Base-by-base conservation (phyloP, 108 stramenopile species). In the Bacterosira constricta region DNA sequence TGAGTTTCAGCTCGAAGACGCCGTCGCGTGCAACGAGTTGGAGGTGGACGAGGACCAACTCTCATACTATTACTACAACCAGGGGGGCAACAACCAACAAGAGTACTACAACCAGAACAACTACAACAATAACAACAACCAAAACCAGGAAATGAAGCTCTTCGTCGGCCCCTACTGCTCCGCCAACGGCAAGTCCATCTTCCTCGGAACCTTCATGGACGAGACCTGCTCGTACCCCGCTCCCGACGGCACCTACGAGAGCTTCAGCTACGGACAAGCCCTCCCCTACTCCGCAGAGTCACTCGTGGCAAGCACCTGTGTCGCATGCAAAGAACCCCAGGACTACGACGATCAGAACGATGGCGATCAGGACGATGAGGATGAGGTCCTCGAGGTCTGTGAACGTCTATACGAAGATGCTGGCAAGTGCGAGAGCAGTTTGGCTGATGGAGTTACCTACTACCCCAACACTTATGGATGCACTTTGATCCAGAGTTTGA, bases 141-240 rank as follows among this genome's bases (percentile, higher is more conserved):
- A 65, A 50, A 38, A 52, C 42, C 25, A 63, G 25, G 69, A 81
- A 29, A 69, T 81, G 42, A 71, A 68, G 34, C 86, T 89, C 80
- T 89, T 57, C 70, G 73, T 90, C 34, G 93, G 93, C 55, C 84
- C 90, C 46, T 80, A 83, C 75, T 95, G 93, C 76, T 73, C 87
- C 54, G 10, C 36, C 45, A 76, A 95, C 44, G 88, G 89, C 11
- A 75, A 81, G 56, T 81, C 64, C 51, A 89, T 95, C 80, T 59
- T 86, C 77, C 68, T 92, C 31, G 91, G 85, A 45, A 74, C 79
- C 60, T 95, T 95, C 62, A 77, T 73, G 68, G 93, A 94, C 60
- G 80, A 86, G 51, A 75, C 75, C 18, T 95, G 93, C 79, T 79
- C 83, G 39, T 59, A 32, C 54, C 60, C 73, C 41, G 86, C 88